Evolutionary conservation across 805 yeast species (phyloP).

Genomic region (Citeromyces nyonsensis): DNA sequence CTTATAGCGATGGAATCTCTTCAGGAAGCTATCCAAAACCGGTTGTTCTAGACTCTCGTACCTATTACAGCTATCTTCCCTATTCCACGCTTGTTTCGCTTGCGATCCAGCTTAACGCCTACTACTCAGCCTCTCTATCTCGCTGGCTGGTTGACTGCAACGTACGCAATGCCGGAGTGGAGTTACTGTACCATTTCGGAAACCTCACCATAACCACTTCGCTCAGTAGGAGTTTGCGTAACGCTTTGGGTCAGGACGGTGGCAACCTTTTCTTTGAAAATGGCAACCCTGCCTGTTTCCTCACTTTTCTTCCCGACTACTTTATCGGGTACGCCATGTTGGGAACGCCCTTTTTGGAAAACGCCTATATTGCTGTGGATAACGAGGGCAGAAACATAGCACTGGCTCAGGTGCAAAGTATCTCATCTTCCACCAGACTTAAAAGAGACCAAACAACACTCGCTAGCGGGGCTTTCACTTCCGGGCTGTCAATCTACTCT

Average conservation of each 20-base stretch:
- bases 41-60: conserved; percentile 43
- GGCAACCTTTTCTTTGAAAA: conserved; percentile 27
- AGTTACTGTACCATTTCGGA: conserved; percentile 36
- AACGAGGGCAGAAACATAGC: conserved; percentile 40
- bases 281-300: conserved; percentile 42
- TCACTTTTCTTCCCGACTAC: conserved; percentile 32
- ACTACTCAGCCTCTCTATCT: conserved; percentile 26
- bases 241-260: conserved; percentile 18
- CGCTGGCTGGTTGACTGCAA: conserved; percentile 55
- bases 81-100: conserved; percentile 36
- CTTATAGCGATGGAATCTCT: conserved; percentile 23
- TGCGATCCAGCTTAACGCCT: conserved; percentile 59
- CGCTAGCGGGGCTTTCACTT: no score
- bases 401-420: conserved; percentile 25
- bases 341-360: conserved; percentile 42
- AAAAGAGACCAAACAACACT: no score
- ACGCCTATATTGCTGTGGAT: conserved; percentile 47
- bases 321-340: conserved; percentile 32
- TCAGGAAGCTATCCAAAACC: conserved; percentile 25
- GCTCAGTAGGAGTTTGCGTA: conserved; percentile 25
- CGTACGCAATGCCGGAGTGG: conserved; percentile 29
- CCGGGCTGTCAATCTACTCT: conserved; percentile 1
- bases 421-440: no score
- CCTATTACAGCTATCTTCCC: conserved; percentile 34
- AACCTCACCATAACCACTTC: conserved; percentile 33